A percentile compares a stretch with the other conserved stretches of the same genome.
These are phyloP conservation scores for Symbiodinium pilosum DNA, from an alignment of 73 alveolate species.

Conservation along the genomic window DNA sequence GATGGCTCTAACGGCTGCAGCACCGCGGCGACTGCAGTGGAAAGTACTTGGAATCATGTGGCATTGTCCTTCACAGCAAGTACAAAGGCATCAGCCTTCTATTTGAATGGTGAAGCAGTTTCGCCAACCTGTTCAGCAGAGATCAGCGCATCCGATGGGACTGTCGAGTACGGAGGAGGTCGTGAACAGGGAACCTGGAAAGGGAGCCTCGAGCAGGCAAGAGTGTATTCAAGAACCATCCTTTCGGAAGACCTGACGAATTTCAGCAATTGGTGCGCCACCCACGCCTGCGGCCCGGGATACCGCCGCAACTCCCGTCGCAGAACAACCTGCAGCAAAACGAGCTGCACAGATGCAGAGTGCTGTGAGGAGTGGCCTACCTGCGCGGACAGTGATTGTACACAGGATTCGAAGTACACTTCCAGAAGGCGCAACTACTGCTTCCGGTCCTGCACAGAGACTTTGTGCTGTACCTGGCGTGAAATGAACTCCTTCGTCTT, in stretches of 20 bases:
- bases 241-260: slow-evolving; percentile 20
- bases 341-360: slow-evolving; percentile 53
- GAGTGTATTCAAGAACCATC: slow-evolving; percentile 11
- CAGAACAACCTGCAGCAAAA: not conserved
- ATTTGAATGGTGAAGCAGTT: slow-evolving; percentile 33
- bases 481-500: not conserved
- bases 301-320: slow-evolving; percentile 52
- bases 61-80: not conserved
- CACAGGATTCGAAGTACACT: slow-evolving; percentile 48
- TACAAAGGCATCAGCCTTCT: slow-evolving; percentile 11
- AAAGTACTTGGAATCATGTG: slow-evolving; percentile 28
- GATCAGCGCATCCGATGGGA: slow-evolving; percentile 29
- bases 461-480: slow-evolving; percentile 63
- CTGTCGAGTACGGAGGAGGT: slow-evolving; percentile 54
- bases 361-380: slow-evolving; percentile 92
- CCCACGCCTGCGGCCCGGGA: slow-evolving; percentile 61
- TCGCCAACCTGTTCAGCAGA: slow-evolving; percentile 19
- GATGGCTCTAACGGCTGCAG: slow-evolving; percentile 19
- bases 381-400: slow-evolving; percentile 27
- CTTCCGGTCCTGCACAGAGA: slow-evolving; percentile 46
- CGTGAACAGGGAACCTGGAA: slow-evolving; percentile 7
- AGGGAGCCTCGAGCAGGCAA: slow-evolving; percentile 44
- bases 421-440: slow-evolving; percentile 66
- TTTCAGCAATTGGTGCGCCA: slow-evolving; percentile 75
- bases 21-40: not conserved